Evolutionary conservation across 2,329 filamentous ascomycete genomes (phyloP).

Genomic region (Lachnellula arida): DNA sequence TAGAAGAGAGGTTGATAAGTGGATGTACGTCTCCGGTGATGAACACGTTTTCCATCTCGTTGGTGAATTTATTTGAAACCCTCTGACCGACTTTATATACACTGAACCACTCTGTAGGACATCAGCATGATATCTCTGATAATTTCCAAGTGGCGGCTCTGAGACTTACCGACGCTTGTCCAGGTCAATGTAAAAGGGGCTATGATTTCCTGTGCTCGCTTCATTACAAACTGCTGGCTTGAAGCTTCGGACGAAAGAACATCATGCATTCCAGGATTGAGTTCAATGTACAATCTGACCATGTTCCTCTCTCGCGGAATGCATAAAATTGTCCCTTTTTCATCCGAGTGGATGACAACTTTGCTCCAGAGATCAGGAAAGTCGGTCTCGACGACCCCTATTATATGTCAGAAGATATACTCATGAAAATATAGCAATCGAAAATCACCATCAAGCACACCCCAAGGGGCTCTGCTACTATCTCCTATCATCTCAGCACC

Average conservation of each 20-base stretch:
- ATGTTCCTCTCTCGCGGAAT: conserved; percentile 58
- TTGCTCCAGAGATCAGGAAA: conserved; percentile 61
- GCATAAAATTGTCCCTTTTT: conserved; percentile 52
- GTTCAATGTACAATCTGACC: conserved; percentile 60
- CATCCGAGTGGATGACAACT: conserved; percentile 48
- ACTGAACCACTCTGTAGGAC: conserved; percentile 60
- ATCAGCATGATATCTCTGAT: conserved; percentile 42
- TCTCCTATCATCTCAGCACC: conserved; percentile 55
- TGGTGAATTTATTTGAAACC: conserved; percentile 52
- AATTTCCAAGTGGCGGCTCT: neutral
- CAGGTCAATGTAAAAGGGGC: conserved; percentile 53
- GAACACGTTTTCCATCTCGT: conserved; percentile 53
- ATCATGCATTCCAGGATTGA: conserved; percentile 45
- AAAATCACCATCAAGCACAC: conserved; percentile 48
- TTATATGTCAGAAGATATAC: conserved; percentile 40
- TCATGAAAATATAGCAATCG: conserved; percentile 30
- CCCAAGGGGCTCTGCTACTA: conserved; percentile 53
- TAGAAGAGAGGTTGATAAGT: neutral
- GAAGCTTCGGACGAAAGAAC: conserved; percentile 32
- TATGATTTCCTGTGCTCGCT: conserved; percentile 57
- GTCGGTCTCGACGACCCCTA: conserved; percentile 32
- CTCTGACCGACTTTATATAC: conserved; percentile 56
- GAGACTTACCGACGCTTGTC: conserved; percentile 67
- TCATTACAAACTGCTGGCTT: conserved; percentile 66
- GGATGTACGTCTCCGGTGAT: conserved; percentile 41